Percentiles rank a stretch among this genome's conserved stretches.
Evolutionary conservation across 2,329 filamentous ascomycete genomes (phyloP).

Genomic region (Akanthomyces lecanii): DNA sequence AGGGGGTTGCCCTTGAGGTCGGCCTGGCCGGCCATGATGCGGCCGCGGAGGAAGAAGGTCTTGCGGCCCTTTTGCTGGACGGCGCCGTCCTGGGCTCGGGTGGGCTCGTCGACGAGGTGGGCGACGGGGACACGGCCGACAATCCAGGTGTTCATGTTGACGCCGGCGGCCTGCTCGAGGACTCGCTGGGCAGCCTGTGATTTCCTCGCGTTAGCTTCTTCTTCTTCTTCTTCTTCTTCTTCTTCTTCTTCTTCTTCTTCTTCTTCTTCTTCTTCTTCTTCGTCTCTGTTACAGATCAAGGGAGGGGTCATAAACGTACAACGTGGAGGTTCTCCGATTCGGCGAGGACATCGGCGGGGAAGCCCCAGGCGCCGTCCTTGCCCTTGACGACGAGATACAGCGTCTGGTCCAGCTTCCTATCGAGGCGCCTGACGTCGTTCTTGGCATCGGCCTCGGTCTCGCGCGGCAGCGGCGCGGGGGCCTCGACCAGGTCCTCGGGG

Average conservation of each 20-base stretch:
- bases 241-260: not conserved
- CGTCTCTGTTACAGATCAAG: not conserved
- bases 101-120: constrained; percentile 60
- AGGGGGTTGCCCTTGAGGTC: constrained; percentile 68
- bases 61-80: constrained; percentile 62
- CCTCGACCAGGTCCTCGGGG: constrained; percentile 56
- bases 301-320: constrained; percentile 50
- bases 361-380: constrained; percentile 68
- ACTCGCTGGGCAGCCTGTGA: constrained; percentile 75
- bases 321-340: constrained; percentile 74
- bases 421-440: constrained; percentile 72
- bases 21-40: constrained; percentile 96
- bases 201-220: not conserved
- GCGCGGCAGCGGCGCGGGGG: constrained; percentile 67
- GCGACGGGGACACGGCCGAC: constrained; percentile 87
- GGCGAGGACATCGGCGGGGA: constrained; percentile 68
- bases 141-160: constrained; percentile 99
- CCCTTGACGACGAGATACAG: constrained; percentile 83
- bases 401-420: constrained; percentile 73
- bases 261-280: not conserved
- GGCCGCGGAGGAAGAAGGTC: constrained; percentile 91
- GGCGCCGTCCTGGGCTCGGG: constrained; percentile 39
- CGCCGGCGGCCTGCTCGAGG: constrained; percentile 70
- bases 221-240: not conserved
- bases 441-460: constrained; percentile 73